Conservation (phyloP, 2,329 filamentous ascomycete species). For the Aschersonia sp. region DNA sequence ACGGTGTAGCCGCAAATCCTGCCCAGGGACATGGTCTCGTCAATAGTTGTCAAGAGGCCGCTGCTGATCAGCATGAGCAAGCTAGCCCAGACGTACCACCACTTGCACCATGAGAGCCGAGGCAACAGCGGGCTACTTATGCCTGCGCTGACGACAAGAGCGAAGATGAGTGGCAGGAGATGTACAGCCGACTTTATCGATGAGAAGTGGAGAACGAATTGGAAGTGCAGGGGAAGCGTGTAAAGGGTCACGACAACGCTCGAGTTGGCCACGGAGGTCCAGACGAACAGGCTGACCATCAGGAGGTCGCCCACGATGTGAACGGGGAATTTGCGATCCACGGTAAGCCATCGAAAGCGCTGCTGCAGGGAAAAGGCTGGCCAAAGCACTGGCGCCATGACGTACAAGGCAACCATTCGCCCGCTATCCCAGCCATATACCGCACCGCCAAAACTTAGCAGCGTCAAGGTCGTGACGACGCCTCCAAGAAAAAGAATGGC, state of each 20-base stretch:
- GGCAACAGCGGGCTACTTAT: neutral
- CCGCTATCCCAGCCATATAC: neutral
- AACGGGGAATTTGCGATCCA: neutral
- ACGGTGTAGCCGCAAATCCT: neutral
- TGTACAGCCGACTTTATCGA: neutral
- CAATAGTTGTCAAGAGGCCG: neutral
- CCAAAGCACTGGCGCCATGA: neutral
- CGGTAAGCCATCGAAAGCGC: neutral
- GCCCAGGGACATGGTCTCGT: neutral
- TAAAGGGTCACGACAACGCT: neutral
- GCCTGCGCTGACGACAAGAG: neutral
- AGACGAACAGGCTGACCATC: neutral
- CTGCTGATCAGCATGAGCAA: neutral
- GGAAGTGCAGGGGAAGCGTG: neutral
- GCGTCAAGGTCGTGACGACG: neutral
- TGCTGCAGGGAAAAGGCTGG: neutral
- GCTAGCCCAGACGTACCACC: neutral
- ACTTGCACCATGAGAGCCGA: neutral
- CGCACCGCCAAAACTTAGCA: neutral
- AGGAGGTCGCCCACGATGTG: neutral
- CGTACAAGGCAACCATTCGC: neutral
- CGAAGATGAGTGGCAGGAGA: neutral
- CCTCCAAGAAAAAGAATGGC: neutral
- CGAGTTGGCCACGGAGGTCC: neutral
- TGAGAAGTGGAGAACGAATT: neutral